Conservation (phyloP, 441 rosid species). For the Arabidopsis hybrid region DNA sequence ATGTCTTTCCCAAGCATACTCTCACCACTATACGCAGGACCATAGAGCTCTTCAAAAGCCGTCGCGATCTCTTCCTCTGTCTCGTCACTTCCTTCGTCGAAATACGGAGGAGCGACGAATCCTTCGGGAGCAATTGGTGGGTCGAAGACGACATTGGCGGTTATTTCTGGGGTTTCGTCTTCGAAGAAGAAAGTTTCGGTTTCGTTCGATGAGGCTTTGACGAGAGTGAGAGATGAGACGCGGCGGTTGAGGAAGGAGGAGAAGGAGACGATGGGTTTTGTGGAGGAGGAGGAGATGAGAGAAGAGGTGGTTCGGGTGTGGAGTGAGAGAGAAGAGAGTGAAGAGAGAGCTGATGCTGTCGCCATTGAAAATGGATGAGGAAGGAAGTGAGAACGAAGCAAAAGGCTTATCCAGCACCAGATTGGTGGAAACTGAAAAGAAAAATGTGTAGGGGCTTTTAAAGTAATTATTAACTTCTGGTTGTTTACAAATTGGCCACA, state of each 20-base stretch:
- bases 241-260: conserved; percentile 38
- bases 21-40: conserved; percentile 78
- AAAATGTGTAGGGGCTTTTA: not conserved
- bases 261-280: conserved; percentile 39
- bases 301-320: conserved; percentile 37
- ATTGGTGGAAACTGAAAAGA: not conserved
- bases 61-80: conserved; percentile 76
- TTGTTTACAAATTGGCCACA: conserved; percentile 22
- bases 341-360: conserved; percentile 47
- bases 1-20: conserved; percentile 68
- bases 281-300: conserved; percentile 34
- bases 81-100: conserved; percentile 79
- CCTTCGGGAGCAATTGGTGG: conserved; percentile 76
- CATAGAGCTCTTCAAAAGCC: conserved; percentile 84
- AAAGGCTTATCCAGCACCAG: conserved; percentile 43
- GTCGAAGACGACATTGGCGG: conserved; percentile 57
- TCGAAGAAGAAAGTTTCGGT: conserved; percentile 66
- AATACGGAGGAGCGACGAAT: conserved; percentile 59
- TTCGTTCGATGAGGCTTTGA: conserved; percentile 47
- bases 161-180: conserved; percentile 47
- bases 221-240: conserved; percentile 41
- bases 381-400: conserved; percentile 24
- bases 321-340: conserved; percentile 51
- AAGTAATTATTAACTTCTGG: not conserved
- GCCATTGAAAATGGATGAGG: conserved; percentile 40